Conservation (phyloP, 805 yeast species). For the Cephaloascus albidus region DNA sequence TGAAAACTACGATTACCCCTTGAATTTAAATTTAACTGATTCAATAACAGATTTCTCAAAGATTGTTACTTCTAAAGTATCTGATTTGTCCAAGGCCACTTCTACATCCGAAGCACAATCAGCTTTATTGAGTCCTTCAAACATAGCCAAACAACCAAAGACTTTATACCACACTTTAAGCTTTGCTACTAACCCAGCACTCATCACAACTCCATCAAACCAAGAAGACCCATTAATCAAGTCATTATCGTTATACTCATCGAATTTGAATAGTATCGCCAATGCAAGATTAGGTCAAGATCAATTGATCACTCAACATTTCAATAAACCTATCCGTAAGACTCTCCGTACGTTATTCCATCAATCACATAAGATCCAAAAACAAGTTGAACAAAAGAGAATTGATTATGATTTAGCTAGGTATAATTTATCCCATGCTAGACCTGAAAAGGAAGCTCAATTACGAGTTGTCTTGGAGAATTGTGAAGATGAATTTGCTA, state of each 20-base stretch:
- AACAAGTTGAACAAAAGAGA: conserved; percentile 69
- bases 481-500: conserved; percentile 84
- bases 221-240: conserved; percentile 45
- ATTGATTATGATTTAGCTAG: conserved; percentile 75
- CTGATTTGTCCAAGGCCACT: conserved; percentile 61
- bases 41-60: conserved; percentile 68
- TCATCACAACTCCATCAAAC: conserved; percentile 20
- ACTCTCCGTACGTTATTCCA: conserved; percentile 52
- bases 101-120: conserved; percentile 80
- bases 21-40: conserved; percentile 49
- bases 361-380: conserved; percentile 61
- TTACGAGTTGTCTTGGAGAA: conserved; percentile 71
- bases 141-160: conserved; percentile 56
- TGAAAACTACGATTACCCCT: conserved; percentile 81
- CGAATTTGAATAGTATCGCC: conserved; percentile 66
- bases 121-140: conserved; percentile 37
- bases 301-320: conserved; percentile 56
- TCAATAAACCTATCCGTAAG: conserved; percentile 57
- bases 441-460: conserved; percentile 62
- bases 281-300: conserved; percentile 81
- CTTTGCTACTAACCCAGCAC: conserved; percentile 53
- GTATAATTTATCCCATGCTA: conserved; percentile 34
- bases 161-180: conserved; percentile 77
- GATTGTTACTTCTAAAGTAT: conserved; percentile 52
- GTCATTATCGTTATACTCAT: conserved; percentile 58